Evolutionary conservation across 495 filamentous ascomycete species (phyloP).

Genomic region (Ascodesmis nigricans): DNA sequence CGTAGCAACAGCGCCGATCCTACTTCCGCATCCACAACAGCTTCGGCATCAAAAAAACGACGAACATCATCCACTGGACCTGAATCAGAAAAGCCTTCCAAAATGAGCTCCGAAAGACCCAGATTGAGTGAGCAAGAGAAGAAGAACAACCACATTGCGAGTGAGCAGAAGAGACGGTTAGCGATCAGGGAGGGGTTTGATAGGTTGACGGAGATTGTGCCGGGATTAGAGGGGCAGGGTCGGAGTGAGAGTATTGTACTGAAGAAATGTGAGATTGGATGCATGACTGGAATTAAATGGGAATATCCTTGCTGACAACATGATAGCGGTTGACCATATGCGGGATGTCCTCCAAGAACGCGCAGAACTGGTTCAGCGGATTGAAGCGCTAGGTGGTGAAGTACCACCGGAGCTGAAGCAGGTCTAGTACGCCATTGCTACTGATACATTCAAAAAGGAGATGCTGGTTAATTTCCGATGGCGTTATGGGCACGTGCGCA

Average conservation of each 20-base stretch:
- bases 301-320: conserved; percentile 1
- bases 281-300: background rate
- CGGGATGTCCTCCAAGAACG: conserved; percentile 39
- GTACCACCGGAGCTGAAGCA: conserved; percentile 24
- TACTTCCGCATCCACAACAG: too few relatives aligned
- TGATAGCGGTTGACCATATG: conserved; percentile 45
- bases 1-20: too few relatives aligned
- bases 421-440: too few relatives aligned
- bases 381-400: conserved; percentile 37
- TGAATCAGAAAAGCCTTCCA: conserved; percentile 11
- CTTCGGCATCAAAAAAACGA: too few relatives aligned
- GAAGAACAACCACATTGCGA: conserved; percentile 76
- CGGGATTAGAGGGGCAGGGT: conserved; percentile 60
- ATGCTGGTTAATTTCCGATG: conserved; percentile 1
- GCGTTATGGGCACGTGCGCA: conserved; percentile 22
- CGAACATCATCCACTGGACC: too few relatives aligned
- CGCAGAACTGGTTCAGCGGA: conserved; percentile 36
- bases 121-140: conserved; percentile 68
- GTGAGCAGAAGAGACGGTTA: conserved; percentile 72
- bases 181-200: conserved; percentile 79
- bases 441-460: conserved; percentile 3
- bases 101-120: conserved; percentile 24
- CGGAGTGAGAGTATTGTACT: conserved; percentile 71
- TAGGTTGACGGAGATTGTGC: conserved; percentile 57
- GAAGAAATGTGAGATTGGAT: conserved; percentile 26